These are phyloP conservation scores for Phaeomoniella chlamydospora DNA, from an alignment of 2,329 filamentous ascomycete species.

Conservation along the genomic window DNA sequence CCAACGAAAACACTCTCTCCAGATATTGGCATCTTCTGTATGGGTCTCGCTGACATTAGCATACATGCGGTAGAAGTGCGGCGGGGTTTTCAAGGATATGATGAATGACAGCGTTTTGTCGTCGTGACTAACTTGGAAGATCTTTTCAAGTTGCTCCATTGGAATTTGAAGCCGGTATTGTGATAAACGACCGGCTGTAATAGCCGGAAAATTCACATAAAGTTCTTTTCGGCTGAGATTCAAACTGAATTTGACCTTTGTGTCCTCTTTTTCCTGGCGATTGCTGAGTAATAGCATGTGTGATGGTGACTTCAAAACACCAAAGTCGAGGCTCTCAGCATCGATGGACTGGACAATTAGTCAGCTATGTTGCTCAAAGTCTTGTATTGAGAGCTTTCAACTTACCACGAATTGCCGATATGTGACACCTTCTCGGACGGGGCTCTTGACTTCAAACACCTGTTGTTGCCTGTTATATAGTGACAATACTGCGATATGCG, in stretches of 20 bases:
- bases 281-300: constrained; percentile 8
- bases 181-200: constrained; percentile 6
- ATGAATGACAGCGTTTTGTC: constrained; percentile 5
- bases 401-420: constrained; percentile 8
- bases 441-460: constrained; percentile 4
- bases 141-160: constrained; percentile 9
- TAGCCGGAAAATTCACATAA: constrained; percentile 24
- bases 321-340: constrained; percentile 8
- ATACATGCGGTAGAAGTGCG: constrained; percentile 10
- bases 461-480: constrained; percentile 1
- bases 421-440: constrained; percentile 5
- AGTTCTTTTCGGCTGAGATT: constrained; percentile 25
- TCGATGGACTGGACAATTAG: neutral
- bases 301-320: constrained; percentile 5
- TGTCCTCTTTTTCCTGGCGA: constrained; percentile 8
- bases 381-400: constrained; percentile 3
- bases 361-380: neutral
- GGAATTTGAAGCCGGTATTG: constrained; percentile 11
- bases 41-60: constrained; percentile 21
- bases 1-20: constrained; percentile 45
- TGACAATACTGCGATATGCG: constrained; percentile 2
- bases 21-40: constrained; percentile 24
- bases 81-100: constrained; percentile 9
- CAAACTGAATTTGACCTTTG: constrained; percentile 20
- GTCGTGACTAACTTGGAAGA: constrained; percentile 3